Evolutionary conservation across 164 flowering plant genomes (phyloP).

Genomic region (Chimonanthus salicifolius): DNA sequence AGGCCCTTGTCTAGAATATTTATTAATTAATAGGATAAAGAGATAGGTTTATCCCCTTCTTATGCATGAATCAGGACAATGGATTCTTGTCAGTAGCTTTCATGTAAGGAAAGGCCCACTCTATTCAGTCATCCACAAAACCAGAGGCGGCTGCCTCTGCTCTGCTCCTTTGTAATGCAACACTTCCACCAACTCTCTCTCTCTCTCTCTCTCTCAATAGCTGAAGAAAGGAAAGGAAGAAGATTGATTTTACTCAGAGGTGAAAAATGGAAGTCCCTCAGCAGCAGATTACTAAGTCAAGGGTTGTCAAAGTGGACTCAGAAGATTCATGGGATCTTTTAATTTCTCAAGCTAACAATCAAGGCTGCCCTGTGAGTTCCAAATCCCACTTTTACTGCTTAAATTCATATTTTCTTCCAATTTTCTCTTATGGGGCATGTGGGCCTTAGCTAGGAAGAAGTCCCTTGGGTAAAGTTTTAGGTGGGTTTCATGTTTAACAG

Average conservation of each 20-base stretch:
- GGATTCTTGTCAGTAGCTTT: not conserved
- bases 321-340: constrained; percentile 47
- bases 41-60: not conserved
- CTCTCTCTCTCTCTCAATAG: not conserved
- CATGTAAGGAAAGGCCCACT: not conserved
- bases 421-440: not conserved
- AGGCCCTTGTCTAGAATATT: not conserved
- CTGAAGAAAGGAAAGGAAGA: not conserved
- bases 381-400: not conserved
- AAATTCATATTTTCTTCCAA: not conserved
- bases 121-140: not conserved
- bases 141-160: not conserved
- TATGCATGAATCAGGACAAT: not conserved
- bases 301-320: constrained; percentile 52
- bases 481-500: too few species aligned
- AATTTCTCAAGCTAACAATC: constrained; percentile 33
- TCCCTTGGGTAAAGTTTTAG: too few species aligned
- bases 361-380: constrained; percentile 45
- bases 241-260: too few species aligned
- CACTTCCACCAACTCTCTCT: not conserved
- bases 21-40: not conserved
- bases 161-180: not conserved
- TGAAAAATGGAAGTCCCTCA: constrained; percentile 30
- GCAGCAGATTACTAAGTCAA: constrained; percentile 33
- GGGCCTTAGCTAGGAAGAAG: too few species aligned